A percentile compares a stretch with the other conserved stretches of the same genome.
Conservation (phyloP, 2,329 filamentous ascomycete genomes). For the Cladosporium sp. region DNA sequence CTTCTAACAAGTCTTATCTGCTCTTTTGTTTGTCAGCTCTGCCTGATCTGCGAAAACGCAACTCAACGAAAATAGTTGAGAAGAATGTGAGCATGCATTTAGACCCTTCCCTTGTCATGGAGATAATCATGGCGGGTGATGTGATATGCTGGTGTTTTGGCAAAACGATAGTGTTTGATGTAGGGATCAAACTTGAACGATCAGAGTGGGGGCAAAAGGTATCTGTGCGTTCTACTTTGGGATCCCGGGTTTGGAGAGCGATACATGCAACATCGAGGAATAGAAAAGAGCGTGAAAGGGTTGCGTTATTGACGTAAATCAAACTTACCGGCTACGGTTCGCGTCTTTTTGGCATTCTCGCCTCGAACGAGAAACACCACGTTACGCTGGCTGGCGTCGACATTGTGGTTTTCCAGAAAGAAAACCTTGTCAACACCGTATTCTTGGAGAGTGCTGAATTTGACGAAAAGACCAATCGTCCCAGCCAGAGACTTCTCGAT, state of each 20-base stretch:
- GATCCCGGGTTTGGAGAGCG: conserved; percentile 40
- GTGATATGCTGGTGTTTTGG: conserved; percentile 13
- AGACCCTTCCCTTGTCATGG: conserved; percentile 8
- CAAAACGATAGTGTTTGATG: conserved; percentile 21
- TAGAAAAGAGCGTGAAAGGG: neutral
- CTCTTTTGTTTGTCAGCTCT: conserved; percentile 48
- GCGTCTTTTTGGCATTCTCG: conserved; percentile 79
- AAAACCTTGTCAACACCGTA: conserved; percentile 98
- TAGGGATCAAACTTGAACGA: conserved; percentile 41
- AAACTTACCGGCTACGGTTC: conserved; percentile 76
- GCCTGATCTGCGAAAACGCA: too few relatives aligned
- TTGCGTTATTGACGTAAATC: conserved; percentile 7
- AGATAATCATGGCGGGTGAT: conserved; percentile 8
- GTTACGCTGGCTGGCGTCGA: conserved; percentile 91
- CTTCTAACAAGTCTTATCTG: conserved; percentile 88
- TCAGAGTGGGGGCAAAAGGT: conserved; percentile 47
- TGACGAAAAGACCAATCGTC: conserved; percentile 84
- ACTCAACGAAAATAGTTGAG: neutral
- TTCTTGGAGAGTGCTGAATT: conserved; percentile 91
- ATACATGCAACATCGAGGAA: neutral
- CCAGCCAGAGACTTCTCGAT: conserved; percentile 88
- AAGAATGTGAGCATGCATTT: conserved; percentile 13
- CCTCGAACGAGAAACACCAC: conserved; percentile 89
- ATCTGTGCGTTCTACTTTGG: conserved; percentile 60
- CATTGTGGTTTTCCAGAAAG: conserved; percentile 91